Percentiles rank a stretch among this genome's conserved stretches.
These are phyloP conservation scores for Meira nashicola DNA, from an alignment of 1,284 basidiomycete genomes.

Conservation along the genomic window DNA sequence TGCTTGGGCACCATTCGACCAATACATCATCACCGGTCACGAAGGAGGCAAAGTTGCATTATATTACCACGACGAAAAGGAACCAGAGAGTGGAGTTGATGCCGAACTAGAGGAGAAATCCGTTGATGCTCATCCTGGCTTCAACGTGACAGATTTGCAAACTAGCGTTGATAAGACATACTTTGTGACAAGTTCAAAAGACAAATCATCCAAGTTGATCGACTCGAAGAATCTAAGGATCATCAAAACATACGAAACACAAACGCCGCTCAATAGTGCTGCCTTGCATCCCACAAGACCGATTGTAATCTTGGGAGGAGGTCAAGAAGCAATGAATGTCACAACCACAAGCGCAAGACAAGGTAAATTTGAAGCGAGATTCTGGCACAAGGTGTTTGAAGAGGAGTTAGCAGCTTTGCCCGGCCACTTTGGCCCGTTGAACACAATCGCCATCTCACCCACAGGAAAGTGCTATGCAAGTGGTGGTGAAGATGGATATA, in stretches of 20 bases:
- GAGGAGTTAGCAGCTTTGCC: slow-evolving; percentile 72
- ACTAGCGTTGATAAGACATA: slow-evolving; percentile 84
- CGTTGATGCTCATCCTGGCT: slow-evolving; percentile 32
- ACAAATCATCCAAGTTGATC: slow-evolving; percentile 90
- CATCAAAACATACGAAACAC: slow-evolving; percentile 87
- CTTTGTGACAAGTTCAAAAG: slow-evolving; percentile 92
- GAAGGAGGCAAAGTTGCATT: slow-evolving; percentile 80
- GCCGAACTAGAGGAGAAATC: slow-evolving; percentile 78
- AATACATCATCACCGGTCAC: slow-evolving; percentile 85
- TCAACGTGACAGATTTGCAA: slow-evolving; percentile 74
- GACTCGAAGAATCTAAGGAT: slow-evolving; percentile 81
- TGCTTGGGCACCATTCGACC: slow-evolving; percentile 75
- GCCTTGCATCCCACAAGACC: slow-evolving; percentile 77
- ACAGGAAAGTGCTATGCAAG: slow-evolving; percentile 83
- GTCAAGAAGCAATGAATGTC: slow-evolving; percentile 96
- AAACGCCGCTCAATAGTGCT: slow-evolving; percentile 93
- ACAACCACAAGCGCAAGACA: slow-evolving; percentile 89
- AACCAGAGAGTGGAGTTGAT: slow-evolving; percentile 60
- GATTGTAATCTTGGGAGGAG: slow-evolving; percentile 75
- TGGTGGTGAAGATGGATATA: slow-evolving; percentile 87
- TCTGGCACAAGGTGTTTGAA: slow-evolving; percentile 98
- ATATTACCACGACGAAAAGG: slow-evolving; percentile 50
- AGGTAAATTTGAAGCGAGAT: slow-evolving; percentile 95
- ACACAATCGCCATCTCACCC: slow-evolving; percentile 93
- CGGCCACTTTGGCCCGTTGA: slow-evolving; percentile 81